phyloP scores from a whole-genome alignment of 768 basidiomycete genomes.

The Tylopilus sp. region DNA sequence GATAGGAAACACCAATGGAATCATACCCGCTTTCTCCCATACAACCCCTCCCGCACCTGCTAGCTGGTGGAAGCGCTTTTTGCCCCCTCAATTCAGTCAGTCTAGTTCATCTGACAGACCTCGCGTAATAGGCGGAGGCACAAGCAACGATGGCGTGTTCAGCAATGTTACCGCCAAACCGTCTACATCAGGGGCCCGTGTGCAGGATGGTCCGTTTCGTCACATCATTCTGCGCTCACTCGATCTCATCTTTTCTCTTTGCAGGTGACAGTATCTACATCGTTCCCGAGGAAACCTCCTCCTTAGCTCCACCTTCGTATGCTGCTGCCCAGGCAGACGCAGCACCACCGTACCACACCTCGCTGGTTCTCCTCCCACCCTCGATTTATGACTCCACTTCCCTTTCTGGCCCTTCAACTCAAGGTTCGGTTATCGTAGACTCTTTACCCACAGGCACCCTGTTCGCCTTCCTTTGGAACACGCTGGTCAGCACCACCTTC shows the following conservation, averaged over 20 bases:
- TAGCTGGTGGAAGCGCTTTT: constrained; percentile 55
- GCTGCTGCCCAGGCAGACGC: constrained; percentile 88
- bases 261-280: constrained; percentile 68
- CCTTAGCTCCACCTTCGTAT: constrained; percentile 90
- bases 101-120: constrained; percentile 34
- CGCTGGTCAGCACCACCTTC: constrained; percentile 93
- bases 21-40: constrained; percentile 49
- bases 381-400: constrained; percentile 37
- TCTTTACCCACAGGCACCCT: constrained; percentile 77
- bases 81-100: constrained; percentile 48
- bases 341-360: constrained; percentile 98
- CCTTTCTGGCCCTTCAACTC: constrained; percentile 34
- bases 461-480: constrained; percentile 89
- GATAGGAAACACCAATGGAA: constrained; percentile 72
- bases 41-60: constrained; percentile 27
- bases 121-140: constrained; percentile 56
- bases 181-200: constrained; percentile 45
- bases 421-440: constrained; percentile 86
- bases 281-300: constrained; percentile 79
- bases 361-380: constrained; percentile 85
- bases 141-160: constrained; percentile 88
- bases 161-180: constrained; percentile 93
- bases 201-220: constrained; percentile 49
- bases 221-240: neutral
- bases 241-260: constrained; percentile 2